Evolutionary conservation across 345 rosid genomes (phyloP).

Genomic region (Mercurialis annua): DNA sequence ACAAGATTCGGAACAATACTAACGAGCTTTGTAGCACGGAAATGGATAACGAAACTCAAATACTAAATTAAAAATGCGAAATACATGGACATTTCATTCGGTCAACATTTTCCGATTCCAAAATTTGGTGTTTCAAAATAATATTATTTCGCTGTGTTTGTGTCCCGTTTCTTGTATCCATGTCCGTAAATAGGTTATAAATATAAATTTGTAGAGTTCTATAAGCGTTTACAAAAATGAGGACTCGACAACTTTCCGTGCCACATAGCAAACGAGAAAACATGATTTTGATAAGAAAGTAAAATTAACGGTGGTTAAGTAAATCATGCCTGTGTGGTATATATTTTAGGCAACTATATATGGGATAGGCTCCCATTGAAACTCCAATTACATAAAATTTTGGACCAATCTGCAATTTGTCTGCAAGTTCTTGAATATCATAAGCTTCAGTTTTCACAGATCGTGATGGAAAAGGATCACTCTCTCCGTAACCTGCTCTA

Average conservation of each 20-base stretch:
- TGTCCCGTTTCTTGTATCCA: too few relatives aligned
- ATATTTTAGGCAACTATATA: conserved; percentile 72
- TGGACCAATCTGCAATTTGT: conserved; percentile 65
- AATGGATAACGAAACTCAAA: too few relatives aligned
- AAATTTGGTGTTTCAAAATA: too few relatives aligned
- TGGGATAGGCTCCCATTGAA: conserved; percentile 74
- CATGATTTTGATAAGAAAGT: background rate
- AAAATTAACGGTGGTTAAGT: conserved; percentile 4
- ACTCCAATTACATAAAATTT: conserved; percentile 72
- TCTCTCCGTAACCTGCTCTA: conserved; percentile 94
- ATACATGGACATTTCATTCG: too few relatives aligned
- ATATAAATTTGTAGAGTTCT: too few relatives aligned
- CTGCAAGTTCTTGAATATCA: conserved; percentile 81
- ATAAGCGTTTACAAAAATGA: too few relatives aligned
- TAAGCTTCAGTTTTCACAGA: conserved; percentile 74
- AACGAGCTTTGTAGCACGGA: background rate
- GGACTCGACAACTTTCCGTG: too few relatives aligned
- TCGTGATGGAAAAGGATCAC: conserved; percentile 78
- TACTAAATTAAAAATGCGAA: too few relatives aligned
- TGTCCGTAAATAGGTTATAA: too few relatives aligned
- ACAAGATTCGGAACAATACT: background rate
- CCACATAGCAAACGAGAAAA: background rate
- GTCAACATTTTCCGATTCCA: too few relatives aligned
- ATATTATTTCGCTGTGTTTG: too few relatives aligned
- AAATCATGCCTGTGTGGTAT: conserved; percentile 66